Conservation (phyloP, 768 basidiomycete species). For the Lactarius trivialis region DNA sequence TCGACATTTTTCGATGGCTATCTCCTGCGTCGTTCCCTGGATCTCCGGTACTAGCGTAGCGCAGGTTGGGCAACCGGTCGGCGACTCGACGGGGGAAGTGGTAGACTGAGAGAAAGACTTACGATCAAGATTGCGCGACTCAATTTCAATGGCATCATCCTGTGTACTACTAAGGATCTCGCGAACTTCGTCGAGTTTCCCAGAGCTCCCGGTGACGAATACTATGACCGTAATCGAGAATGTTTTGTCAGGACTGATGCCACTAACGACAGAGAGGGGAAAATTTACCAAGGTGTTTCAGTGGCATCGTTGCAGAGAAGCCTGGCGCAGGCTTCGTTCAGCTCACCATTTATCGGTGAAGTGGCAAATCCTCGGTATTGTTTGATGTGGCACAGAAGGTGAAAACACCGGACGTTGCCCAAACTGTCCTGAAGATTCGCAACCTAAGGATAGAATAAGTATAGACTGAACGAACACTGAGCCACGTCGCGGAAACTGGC, state of each 20-base stretch:
- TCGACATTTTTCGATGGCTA: conserved; percentile 81
- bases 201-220: conserved; percentile 91
- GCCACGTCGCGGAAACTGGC: no score
- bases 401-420: no score
- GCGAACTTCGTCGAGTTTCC: conserved; percentile 86
- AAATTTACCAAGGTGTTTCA: conserved; percentile 3
- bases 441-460: no score
- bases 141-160: conserved; percentile 64
- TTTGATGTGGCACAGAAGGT: neutral
- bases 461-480: no score
- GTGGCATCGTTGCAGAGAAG: neutral
- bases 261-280: neutral
- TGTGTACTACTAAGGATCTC: conserved; percentile 72
- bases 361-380: neutral
- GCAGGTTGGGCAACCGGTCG: neutral
- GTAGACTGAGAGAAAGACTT: conserved; percentile 36
- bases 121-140: conserved; percentile 79
- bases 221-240: conserved; percentile 32
- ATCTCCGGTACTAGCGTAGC: conserved; percentile 81
- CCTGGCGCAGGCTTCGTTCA: no score
- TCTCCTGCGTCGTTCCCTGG: conserved; percentile 87
- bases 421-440: no score
- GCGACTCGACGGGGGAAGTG: neutral
- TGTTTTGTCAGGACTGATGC: no score
- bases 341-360: neutral